Evolutionary conservation across 257 asterid species (phyloP), one percentile per base, ranked within the genome.

Genomic region (Jacaranda mimosifolia): DNA sequence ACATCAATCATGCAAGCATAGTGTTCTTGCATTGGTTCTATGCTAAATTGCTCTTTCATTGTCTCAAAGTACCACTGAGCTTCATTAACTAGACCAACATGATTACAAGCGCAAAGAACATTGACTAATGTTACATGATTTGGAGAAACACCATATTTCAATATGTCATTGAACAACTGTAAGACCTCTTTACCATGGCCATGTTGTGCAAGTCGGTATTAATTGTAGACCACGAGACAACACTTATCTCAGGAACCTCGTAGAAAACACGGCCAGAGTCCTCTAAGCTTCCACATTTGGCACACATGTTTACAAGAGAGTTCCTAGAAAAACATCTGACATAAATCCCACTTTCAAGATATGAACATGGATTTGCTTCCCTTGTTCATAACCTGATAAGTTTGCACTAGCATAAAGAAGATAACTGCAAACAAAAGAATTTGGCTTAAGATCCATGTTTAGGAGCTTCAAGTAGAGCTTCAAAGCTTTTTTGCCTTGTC

Each of bases 1-100:
- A 83, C 89, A 81, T 92, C 98, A 67, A 92, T 86, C 97, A 91
- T 88, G 89, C 98, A 92, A 57, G 98, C 93, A 63, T 88, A 92
- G 78, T 91, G 98, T 85, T 92, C 98, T 76, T 81, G 89, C 4
- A 87, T 86, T 13, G 89, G 91, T 76, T 91, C 87, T 52, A 91
- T 82, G 17, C 91, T 89, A 63, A 86, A 89, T 46, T 62, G 63
- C 72, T 80, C 83, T 76, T 76, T 79, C 97, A 92, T 91, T 14
- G 81, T 79, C 65, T 85, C 84, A 38, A 92, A 92, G 62, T 86
- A 87, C 70, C 69, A 38, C 68, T 83, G 85, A 53, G 96, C 98
- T 74, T 91, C 97, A 9, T 84, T 63, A 48, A 92, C 89, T 36
- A 92, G 79, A 77, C 98, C 98, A 43, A 92, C 89, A 63, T 92